Evolutionary conservation across 208 protist species (phyloP).

Genomic region (Crithidia expoeki): DNA sequence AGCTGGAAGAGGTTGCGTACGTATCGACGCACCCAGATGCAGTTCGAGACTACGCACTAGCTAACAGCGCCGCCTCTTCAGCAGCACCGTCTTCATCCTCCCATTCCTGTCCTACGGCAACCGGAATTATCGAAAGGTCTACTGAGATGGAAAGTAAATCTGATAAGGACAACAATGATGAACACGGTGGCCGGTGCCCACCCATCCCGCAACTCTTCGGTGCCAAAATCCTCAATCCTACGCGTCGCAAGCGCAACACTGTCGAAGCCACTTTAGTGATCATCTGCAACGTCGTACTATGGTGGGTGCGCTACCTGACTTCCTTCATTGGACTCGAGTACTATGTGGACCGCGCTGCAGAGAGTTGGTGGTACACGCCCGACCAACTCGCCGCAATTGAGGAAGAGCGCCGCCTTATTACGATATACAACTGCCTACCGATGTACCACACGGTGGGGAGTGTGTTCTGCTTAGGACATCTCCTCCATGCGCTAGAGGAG

Average conservation of each 20-base stretch:
- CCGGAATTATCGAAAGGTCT: no score
- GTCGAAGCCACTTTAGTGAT: constrained; percentile 21
- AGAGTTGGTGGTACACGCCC: constrained; percentile 22
- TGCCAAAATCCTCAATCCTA: constrained; percentile 15
- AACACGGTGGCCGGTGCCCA: not conserved
- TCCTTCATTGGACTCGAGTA: constrained; percentile 20
- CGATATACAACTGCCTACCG: constrained; percentile 78
- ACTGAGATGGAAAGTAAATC: no score
- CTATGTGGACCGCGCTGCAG: constrained; percentile 3
- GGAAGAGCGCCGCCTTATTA: constrained; percentile 41
- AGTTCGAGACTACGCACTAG: not conserved
- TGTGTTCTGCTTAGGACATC: constrained; percentile 68
- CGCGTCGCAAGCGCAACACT: constrained; percentile 13
- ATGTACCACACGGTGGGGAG: constrained; percentile 85
- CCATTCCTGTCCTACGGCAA: no score
- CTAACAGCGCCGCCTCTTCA: not conserved
- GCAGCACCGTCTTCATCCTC: constrained; percentile 3
- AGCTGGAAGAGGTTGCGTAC: constrained; percentile 23
- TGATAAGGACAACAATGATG: not conserved
- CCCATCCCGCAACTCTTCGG: constrained; percentile 21
- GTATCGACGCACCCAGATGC: constrained; percentile 14
- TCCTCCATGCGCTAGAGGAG: constrained; percentile 59
- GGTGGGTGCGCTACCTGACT: constrained; percentile 28
- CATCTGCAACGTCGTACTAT: constrained; percentile 20
- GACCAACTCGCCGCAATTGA: constrained; percentile 15